These are phyloP conservation scores for Wolfiporia cocos DNA, from an alignment of 1,284 basidiomycete genomes.

Conservation along the genomic window DNA sequence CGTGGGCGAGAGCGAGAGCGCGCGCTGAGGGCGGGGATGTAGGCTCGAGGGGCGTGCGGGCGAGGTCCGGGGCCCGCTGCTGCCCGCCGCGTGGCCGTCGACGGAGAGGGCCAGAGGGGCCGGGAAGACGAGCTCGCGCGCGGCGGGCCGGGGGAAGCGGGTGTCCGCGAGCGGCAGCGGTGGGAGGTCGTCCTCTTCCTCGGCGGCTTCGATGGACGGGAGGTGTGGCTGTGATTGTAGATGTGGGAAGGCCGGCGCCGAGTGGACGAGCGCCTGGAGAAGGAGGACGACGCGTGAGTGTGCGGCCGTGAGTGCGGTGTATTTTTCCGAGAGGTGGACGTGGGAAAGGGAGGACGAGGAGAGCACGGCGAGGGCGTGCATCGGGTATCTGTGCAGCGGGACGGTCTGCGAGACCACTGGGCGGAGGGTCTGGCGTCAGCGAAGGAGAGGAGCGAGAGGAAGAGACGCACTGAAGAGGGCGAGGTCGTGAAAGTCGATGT, in stretches of 20 bases:
- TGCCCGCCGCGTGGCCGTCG: constrained; percentile 2
- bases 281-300: constrained; percentile 72
- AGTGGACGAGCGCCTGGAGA: constrained; percentile 64
- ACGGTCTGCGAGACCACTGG: constrained; percentile 58
- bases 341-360: constrained; percentile 28
- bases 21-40: background rate
- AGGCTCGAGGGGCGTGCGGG: constrained; percentile 5
- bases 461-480: constrained; percentile 51
- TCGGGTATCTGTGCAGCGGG: constrained; percentile 51
- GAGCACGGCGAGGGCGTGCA: constrained; percentile 39
- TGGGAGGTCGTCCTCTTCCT: constrained; percentile 27
- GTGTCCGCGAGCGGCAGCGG: constrained; percentile 16
- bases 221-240: constrained; percentile 7
- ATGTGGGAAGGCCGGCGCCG: constrained; percentile 36
- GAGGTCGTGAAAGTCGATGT: constrained; percentile 52
- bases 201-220: constrained; percentile 3
- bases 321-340: constrained; percentile 31
- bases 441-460: background rate
- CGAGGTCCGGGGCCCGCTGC: constrained; percentile 1
- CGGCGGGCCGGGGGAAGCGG: constrained; percentile 19
- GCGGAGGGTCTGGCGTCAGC: background rate
- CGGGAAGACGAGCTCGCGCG: constrained; percentile 64
- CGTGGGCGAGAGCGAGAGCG: constrained; percentile 6
- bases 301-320: constrained; percentile 45
- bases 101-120: constrained; percentile 44